These are phyloP conservation scores for Colletotrichum falcatum DNA, from an alignment of 2,329 filamentous ascomycete species.

Conservation along the genomic window DNA sequence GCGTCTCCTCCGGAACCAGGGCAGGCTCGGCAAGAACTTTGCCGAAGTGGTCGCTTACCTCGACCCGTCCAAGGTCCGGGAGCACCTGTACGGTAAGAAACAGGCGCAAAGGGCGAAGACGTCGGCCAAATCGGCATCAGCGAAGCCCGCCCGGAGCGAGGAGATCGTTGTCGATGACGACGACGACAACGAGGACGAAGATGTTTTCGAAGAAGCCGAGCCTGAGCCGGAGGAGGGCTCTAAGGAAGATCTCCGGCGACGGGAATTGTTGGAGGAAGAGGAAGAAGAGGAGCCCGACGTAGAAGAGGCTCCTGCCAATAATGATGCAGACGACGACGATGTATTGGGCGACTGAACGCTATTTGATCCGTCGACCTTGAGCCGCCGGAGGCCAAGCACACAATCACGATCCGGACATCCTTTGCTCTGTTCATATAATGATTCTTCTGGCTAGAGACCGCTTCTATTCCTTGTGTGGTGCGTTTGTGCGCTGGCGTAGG, in stretches of 20 bases:
- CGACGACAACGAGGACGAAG: slow-evolving; percentile 55
- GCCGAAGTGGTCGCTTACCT: slow-evolving; percentile 85
- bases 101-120: slow-evolving; percentile 46
- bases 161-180: slow-evolving; percentile 61
- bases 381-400: neutral
- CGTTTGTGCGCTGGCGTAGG: neutral
- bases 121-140: slow-evolving; percentile 56
- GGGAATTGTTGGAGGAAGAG: slow-evolving; percentile 67
- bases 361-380: neutral
- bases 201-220: slow-evolving; percentile 58
- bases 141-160: slow-evolving; percentile 56
- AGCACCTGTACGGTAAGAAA: slow-evolving; percentile 51
- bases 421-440: slow-evolving; percentile 27
- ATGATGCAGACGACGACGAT: slow-evolving; percentile 47
- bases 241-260: slow-evolving; percentile 65
- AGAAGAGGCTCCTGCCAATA: slow-evolving; percentile 41
- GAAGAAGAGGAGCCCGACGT: slow-evolving; percentile 56
- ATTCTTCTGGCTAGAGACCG: neutral
- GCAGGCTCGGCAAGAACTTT: slow-evolving; percentile 85
- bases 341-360: slow-evolving; percentile 56
- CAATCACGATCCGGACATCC: slow-evolving; percentile 4
- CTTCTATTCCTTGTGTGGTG: neutral
- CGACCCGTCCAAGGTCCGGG: slow-evolving; percentile 73
- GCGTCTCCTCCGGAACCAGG: slow-evolving; percentile 82
- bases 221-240: slow-evolving; percentile 70